These are phyloP conservation scores for Leishmania aethiopica DNA, from an alignment of 208 protist genomes.

Conservation along the genomic window DNA sequence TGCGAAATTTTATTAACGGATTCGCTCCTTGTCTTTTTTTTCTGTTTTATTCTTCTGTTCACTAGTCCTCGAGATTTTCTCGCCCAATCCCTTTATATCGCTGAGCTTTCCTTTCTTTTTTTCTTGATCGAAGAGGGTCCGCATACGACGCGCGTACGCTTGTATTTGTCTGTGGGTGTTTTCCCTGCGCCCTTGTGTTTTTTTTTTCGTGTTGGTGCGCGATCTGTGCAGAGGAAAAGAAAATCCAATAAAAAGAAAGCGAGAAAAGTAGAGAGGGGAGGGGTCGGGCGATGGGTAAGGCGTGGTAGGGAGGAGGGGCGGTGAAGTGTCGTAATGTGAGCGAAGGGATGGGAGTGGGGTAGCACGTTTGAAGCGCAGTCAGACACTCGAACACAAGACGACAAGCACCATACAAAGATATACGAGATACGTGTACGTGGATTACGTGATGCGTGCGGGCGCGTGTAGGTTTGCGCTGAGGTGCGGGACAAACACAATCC, in stretches of 20 bases:
- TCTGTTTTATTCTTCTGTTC: background rate
- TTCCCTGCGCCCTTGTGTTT: background rate
- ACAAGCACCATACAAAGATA: background rate
- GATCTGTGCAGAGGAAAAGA: background rate
- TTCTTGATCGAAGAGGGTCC: background rate
- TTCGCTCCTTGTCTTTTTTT: background rate
- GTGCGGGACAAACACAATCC: background rate
- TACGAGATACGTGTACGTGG: background rate
- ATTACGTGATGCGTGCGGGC: background rate
- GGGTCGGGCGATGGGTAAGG: background rate
- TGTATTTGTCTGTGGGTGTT: background rate
- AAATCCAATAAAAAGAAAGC: background rate
- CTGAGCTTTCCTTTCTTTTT: background rate
- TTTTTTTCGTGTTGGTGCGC: background rate
- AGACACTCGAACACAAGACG: background rate
- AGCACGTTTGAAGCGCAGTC: background rate
- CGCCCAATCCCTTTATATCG: background rate
- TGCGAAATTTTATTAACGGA: background rate
- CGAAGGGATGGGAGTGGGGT: background rate
- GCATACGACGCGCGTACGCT: background rate
- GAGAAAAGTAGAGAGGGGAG: background rate
- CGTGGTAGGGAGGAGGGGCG: background rate
- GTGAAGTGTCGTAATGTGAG: background rate
- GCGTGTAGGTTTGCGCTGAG: background rate
- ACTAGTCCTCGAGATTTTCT: background rate